Conservation (phyloP, 1,139 yeast species). For the Magnusiomyces paraingens region DNA sequence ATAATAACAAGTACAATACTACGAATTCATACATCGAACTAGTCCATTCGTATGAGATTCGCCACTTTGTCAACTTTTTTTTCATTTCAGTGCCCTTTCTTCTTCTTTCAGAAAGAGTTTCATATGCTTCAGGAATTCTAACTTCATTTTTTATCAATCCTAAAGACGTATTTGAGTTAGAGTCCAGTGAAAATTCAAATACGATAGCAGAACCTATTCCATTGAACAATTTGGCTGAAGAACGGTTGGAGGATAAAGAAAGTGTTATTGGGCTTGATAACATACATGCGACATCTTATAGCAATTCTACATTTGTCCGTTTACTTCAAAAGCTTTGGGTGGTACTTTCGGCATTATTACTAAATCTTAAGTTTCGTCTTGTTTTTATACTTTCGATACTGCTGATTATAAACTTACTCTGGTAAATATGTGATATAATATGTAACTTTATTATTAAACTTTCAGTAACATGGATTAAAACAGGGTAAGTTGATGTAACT, state of each 20-base stretch:
- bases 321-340: constrained; percentile 10
- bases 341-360: neutral
- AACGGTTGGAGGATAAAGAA: too few relatives aligned
- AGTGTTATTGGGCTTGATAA: neutral
- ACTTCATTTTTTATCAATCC: constrained; percentile 15
- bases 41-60: constrained; percentile 1
- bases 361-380: constrained; percentile 8
- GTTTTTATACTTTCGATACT: constrained; percentile 5
- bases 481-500: too few relatives aligned
- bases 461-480: too few relatives aligned
- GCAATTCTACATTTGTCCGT: constrained; percentile 4
- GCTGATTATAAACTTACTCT: constrained; percentile 9
- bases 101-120: constrained; percentile 13
- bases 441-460: too few relatives aligned
- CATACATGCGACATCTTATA: neutral
- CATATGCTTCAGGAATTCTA: constrained; percentile 14
- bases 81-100: constrained; percentile 12
- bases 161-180: constrained; percentile 6
- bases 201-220: too few relatives aligned
- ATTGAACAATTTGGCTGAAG: too few relatives aligned
- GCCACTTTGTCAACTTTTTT: constrained; percentile 10
- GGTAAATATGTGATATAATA: constrained; percentile 5
- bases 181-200: too few relatives aligned
- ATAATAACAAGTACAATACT: neutral
- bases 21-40: neutral